Evolutionary conservation across 306 rosid genomes (phyloP), one percentile per base, ranked within the genome.

Genomic region (Macrotyloma uniflorum): DNA sequence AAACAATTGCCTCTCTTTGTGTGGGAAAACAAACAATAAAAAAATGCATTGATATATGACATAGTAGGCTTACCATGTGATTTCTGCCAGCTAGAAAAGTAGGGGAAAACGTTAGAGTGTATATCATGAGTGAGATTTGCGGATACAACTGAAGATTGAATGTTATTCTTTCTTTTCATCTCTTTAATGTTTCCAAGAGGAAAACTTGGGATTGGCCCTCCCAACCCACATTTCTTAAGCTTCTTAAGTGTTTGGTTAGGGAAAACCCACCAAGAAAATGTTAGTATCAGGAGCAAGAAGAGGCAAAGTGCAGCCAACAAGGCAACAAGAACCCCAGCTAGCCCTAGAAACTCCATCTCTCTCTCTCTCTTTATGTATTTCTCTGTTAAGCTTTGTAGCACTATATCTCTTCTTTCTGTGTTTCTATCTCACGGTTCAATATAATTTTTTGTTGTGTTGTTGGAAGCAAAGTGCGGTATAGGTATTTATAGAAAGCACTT

Each of bases 121-220:
- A 93, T 89, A 75, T 93, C 93, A 74, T 93, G 91, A 20, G 77
- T 28, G 55, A 80, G 28, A 55, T 62, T 78, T 23, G 86, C 76
- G 22, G 85, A 65, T 55, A 14, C 70, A 51, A 36, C 13, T 0
- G 67, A 45, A 51, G 85, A 71, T 54, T 55, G 47, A 69, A 38
- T 32, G 35, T 2, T 67, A n/a, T 1, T 77, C 8, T 82, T 90
- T 83, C 16, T 87, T 86, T 71, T 84, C 88, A 93, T 93, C 74
- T 91, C 93, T 33, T 33, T 49, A n/a, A 85, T 77, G 66, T 93
- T 93, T 72, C 98, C 97, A 1, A 93, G 77, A 1, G 98, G 98
- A 75, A 93, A 93, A 19, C 74, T 81, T 49, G 98, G 98, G 20
- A 80, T 69, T 69, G 97, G 97, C 2, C 98, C 98, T 65, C 78